Evolutionary conservation across 352 stramenopile genomes (phyloP).

Genomic region (Thraustochytrium striatum): DNA sequence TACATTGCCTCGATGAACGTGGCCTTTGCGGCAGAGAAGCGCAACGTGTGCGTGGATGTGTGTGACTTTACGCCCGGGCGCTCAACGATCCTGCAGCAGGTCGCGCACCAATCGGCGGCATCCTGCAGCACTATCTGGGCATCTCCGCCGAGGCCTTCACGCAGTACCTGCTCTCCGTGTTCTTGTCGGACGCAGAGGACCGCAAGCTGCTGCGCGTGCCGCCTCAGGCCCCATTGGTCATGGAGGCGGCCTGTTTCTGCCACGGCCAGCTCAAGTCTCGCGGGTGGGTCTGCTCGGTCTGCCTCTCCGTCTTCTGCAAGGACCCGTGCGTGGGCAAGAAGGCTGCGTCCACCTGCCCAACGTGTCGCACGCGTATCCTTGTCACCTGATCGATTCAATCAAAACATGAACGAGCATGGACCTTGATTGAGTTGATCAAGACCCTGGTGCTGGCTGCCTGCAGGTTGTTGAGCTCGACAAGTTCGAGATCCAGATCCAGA

Average conservation of each 20-base stretch:
- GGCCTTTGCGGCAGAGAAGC: conserved; percentile 81
- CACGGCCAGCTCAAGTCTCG: conserved; percentile 73
- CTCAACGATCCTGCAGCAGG: conserved; percentile 78
- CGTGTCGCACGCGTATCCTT: conserved; percentile 16
- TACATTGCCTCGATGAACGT: conserved; percentile 83
- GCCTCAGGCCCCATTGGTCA: conserved; percentile 76
- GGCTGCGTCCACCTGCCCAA: background rate
- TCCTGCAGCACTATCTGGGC: conserved; percentile 71
- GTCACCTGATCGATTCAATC: no score
- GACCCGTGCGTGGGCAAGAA: background rate
- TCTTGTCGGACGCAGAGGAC: conserved; percentile 70
- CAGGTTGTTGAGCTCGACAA: no score
- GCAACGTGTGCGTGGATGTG: conserved; percentile 70
- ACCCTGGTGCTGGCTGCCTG: no score
- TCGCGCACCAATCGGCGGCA: conserved; percentile 74
- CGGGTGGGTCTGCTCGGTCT: conserved; percentile 72
- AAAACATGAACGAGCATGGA: no score
- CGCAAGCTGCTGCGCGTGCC: conserved; percentile 73
- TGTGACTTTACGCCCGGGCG: conserved; percentile 69
- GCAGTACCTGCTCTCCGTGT: conserved; percentile 78
- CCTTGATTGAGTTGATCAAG: no score
- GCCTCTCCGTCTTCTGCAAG: conserved; percentile 34
- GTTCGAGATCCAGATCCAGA: no score
- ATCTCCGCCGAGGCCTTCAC: conserved; percentile 65
- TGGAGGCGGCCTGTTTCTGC: conserved; percentile 79